Base-by-base conservation (phyloP, 139 green algal genomes). In the Spirogloea muscicola region DNA sequence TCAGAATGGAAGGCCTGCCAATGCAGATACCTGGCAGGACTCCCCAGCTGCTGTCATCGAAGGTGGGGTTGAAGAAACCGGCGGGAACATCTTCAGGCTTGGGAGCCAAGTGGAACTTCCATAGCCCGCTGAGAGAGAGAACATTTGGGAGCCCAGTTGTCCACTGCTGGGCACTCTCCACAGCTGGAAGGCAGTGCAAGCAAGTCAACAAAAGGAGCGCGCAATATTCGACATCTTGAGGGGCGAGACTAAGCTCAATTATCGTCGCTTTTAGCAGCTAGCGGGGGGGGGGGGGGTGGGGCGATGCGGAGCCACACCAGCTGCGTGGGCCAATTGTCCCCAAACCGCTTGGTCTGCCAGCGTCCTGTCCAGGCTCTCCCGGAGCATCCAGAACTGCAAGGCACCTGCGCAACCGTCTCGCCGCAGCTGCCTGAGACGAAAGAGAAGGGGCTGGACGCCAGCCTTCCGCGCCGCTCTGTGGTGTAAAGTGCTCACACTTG, bases 11-110 rank as follows among this genome's bases (percentile, higher is more conserved):
- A n/a, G n/a, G n/a, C n/a, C n/a, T n/a, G n/a, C n/a, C n/a, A n/a
- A n/a, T n/a, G n/a, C n/a, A n/a, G 2, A 36, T 6, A 77, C 69
- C 69, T 79, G 60, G 37, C 34, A 96, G 87, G 1, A 27, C 39
- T 21, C 52, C 58, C 78, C 78, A 84, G 3, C 16, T 33, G n/a
- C 31, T 18, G 31, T 68, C 38, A 25, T 67, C 9, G 36, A 80
- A 84, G 7, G n/a, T 42, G 9, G 46, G 58, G n/a, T 40, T 43
- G 37, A 49, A 37, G 29, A 80, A 81, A 27, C 33, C 55, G 3
- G 55, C 57, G 1, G 76, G 76, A 39, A 81, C 70, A 16, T 81
- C 43, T 34, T 81, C 52, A 6, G 69, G 77, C 25, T 21, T 80
- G 3, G 49, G 40, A 3, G 46, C 63, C 13, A 81, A 49, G 25